Evolutionary conservation across 192 early-diverging fungal species (phyloP).

Genomic region (Chytriomyces hyalinus): DNA sequence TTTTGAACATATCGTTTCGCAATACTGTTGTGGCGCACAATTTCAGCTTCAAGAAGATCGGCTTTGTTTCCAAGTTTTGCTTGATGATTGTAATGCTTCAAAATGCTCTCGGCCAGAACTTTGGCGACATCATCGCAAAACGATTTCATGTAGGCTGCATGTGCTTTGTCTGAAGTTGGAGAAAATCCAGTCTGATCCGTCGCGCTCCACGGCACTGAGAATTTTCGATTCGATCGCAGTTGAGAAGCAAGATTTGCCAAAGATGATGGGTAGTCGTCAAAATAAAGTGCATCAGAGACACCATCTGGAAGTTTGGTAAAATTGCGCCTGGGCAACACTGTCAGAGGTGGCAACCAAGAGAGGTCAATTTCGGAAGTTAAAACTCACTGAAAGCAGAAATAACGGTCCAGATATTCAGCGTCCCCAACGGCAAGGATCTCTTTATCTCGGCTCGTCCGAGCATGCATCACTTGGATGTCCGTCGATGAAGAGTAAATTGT

Average conservation of each 20-base stretch:
- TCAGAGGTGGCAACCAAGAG: neutral
- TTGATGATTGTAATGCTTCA: constrained; percentile 21
- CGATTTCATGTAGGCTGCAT: constrained; percentile 37
- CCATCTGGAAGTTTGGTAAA: constrained; percentile 1
- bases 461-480: neutral
- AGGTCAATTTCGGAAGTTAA: neutral
- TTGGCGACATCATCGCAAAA: constrained; percentile 35
- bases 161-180: constrained; percentile 25
- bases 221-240: constrained; percentile 26
- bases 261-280: neutral
- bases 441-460: neutral
- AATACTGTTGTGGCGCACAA: neutral
- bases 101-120: constrained; percentile 36
- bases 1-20: neutral
- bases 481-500: neutral
- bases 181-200: constrained; percentile 27
- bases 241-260: neutral
- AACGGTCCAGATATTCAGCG: neutral
- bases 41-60: constrained; percentile 14
- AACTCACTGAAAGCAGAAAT: neutral
- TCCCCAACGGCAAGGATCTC: neutral
- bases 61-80: neutral
- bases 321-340: constrained; percentile 9
- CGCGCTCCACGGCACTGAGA: constrained; percentile 31
- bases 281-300: neutral